A percentile compares a stretch with the other conserved stretches of the same genome.
Conservation (phyloP, 768 basidiomycete genomes). For the Pleurotus sapidus region DNA sequence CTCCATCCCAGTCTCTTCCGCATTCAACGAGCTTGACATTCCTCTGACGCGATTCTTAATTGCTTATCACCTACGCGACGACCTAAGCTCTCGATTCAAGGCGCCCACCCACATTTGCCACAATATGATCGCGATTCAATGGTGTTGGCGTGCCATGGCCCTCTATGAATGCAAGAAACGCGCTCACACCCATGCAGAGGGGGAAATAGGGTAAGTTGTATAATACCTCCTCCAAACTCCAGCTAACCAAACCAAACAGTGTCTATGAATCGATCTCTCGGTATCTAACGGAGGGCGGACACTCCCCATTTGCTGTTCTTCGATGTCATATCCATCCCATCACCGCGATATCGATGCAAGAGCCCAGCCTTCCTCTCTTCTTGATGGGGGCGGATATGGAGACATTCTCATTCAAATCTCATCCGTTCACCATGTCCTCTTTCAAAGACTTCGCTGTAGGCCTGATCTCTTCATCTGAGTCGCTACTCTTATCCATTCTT, state of each 20-base stretch:
- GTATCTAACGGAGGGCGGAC: not conserved
- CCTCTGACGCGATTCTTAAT: constrained; percentile 6
- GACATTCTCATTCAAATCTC: constrained; percentile 3
- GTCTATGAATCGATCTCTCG: no score
- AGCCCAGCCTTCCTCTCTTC: constrained; percentile 9
- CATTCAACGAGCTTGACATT: not conserved
- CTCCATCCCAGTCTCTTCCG: not conserved
- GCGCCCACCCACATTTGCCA: not conserved
- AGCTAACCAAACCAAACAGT: no score
- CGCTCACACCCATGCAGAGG: no score
- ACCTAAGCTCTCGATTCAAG: not conserved
- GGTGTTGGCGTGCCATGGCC: constrained; percentile 1
- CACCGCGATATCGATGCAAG: constrained; percentile 2
- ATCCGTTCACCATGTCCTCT: not conserved
- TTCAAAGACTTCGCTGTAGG: not conserved
- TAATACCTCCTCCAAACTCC: no score
- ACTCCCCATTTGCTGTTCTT: not conserved
- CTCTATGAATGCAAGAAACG: not conserved
- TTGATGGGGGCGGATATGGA: not conserved
- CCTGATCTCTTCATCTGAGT: not conserved
- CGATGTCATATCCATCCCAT: constrained; percentile 1
- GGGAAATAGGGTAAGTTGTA: no score
- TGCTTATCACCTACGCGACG: not conserved
- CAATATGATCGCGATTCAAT: constrained; percentile 1
- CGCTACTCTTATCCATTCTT: no score